These are phyloP conservation scores for Picea mariana DNA, from an alignment of 83 land plant species.

Conservation along the genomic window DNA sequence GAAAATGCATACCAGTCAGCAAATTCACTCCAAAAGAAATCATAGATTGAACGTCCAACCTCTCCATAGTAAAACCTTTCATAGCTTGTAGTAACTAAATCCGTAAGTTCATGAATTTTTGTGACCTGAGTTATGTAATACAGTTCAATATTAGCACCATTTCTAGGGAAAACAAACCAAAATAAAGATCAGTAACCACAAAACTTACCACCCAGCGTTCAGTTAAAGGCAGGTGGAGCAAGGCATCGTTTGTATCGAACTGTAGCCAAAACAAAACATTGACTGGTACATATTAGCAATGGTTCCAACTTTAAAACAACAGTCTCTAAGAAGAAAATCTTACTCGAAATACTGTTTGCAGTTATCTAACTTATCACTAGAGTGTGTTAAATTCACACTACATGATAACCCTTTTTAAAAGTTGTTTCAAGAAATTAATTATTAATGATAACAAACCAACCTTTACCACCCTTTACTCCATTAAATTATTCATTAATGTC, in stretches of 20 bases:
- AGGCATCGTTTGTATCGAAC: slow-evolving; percentile 58
- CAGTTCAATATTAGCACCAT: slow-evolving; percentile 4
- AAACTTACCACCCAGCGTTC: slow-evolving; percentile 95
- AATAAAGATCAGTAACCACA: not conserved
- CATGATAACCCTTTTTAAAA: not conserved
- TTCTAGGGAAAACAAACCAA: not conserved
- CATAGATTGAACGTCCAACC: slow-evolving; percentile 86
- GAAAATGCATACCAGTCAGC: slow-evolving; percentile 84
- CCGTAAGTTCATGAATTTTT: slow-evolving; percentile 83
- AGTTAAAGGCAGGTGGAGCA: slow-evolving; percentile 55
- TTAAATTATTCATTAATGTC: too few relatives aligned
- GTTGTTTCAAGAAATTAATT: not conserved
- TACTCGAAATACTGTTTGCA: not conserved
- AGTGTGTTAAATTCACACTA: not conserved
- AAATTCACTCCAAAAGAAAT: slow-evolving; percentile 98
- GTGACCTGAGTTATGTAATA: slow-evolving; percentile 55
- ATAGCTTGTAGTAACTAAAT: slow-evolving; percentile 75
- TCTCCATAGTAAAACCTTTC: slow-evolving; percentile 85
- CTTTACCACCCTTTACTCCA: too few relatives aligned
- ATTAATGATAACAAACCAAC: not conserved
- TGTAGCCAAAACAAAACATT: slow-evolving; percentile 26
- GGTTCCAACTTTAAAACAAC: not conserved
- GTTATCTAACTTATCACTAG: not conserved
- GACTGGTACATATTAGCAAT: not conserved
- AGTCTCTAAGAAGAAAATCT: not conserved